Conservation (phyloP, 495 filamentous ascomycete genomes). For the Daldinia bambusicola region DNA sequence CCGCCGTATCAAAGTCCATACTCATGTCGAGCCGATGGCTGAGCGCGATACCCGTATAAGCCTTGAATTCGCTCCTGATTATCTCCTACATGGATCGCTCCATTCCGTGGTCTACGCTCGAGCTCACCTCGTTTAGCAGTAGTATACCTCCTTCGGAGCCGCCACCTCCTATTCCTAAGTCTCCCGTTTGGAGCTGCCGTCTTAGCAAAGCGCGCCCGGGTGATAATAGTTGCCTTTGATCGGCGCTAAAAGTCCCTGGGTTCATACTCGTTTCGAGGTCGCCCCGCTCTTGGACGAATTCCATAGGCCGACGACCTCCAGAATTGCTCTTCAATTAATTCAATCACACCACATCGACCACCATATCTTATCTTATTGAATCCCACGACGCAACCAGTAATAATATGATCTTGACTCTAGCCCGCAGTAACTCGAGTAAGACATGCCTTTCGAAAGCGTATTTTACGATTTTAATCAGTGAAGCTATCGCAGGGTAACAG, state of each 20-base stretch:
- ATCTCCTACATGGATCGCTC: not conserved
- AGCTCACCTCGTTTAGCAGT: not conserved
- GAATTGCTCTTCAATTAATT: no score
- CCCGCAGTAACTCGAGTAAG: no score
- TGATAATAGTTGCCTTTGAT: not conserved
- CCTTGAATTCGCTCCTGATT: not conserved
- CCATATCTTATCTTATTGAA: no score
- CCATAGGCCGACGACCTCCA: not conserved
- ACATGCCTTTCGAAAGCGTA: no score
- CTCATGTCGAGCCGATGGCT: conserved; percentile 39
- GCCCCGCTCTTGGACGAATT: not conserved
- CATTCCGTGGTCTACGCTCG: not conserved
- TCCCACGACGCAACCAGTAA: no score
- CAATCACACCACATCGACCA: no score
- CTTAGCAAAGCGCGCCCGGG: not conserved
- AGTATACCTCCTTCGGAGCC: not conserved
- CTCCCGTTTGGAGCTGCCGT: not conserved
- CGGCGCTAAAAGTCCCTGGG: not conserved
- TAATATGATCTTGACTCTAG: no score
- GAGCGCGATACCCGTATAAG: conserved; percentile 37
- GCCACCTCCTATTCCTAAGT: not conserved
- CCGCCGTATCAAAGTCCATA: conserved; percentile 39
- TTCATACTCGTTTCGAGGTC: not conserved
- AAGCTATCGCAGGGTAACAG: no score
- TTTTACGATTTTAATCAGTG: no score